Evolutionary conservation across 106 monocot genomes (phyloP), one percentile per base, ranked within the genome.

Genomic region (Triglochin maritima): DNA sequence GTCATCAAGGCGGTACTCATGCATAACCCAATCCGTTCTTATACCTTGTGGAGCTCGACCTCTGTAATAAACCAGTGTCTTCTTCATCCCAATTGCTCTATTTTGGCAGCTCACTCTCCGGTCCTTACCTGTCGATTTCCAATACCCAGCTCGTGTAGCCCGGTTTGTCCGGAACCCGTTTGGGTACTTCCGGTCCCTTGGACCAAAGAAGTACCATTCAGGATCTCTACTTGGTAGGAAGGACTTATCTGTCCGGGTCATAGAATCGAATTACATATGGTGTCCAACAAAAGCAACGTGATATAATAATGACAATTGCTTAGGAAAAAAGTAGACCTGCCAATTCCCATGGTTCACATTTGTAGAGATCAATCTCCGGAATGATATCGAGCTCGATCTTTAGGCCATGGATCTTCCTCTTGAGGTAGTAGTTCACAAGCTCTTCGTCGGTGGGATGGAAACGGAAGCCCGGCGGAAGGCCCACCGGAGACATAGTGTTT

Each of bases 191-290:
- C 87, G 63, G 48, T 88, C 87, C 17, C 87, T 71, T 3, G 81
- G 81, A 0, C 84, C 75, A 47, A 88, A 88, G 81, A 88, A 88
- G 50, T 88, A 88, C 87, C 87, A 88, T 42, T 88, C 84, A 0
- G 78, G 79, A 41, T 88, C 87, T 70, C 72, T 68, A 52, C 87
- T 82, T 15, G 81, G 81, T 53, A 88, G 64, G 71, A 88, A 79
- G 3, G 87, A 88, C 74, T 82, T 88, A 43, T 84, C 87, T 88
- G 67, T 59, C 47, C 16, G 43, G 13, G 3, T 6, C 11, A 2
- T 57, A 8, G 43, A 42, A 68, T 29, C 13, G 12, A 41, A 53
- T 13, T 9, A 55, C 7, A 16, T 9, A 54, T 16, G 3, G 6
- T 10, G 10, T 54, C 56, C 12, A 7, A 8, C 5, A 10, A n/a